Evolutionary conservation across 2,329 filamentous ascomycete genomes (phyloP).

Genomic region (Ascochyta fabae): DNA sequence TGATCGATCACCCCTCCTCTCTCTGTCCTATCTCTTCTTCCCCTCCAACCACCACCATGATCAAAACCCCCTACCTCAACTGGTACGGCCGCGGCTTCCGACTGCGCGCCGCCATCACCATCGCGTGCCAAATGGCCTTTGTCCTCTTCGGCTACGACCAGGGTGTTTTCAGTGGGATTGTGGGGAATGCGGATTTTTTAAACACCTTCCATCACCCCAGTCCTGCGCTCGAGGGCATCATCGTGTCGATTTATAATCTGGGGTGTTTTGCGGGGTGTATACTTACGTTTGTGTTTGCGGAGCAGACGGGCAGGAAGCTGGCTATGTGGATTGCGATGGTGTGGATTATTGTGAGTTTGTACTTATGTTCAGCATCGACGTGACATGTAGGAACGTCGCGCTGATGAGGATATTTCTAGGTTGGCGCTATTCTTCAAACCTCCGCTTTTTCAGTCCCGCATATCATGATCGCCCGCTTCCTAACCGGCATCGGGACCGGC

Average conservation of each 20-base stretch:
- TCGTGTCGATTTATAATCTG: constrained; percentile 52
- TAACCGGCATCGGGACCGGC: constrained; percentile 61
- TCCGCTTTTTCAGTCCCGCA: constrained; percentile 47
- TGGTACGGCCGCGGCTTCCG: constrained; percentile 38
- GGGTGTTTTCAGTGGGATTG: constrained; percentile 50
- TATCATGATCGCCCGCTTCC: constrained; percentile 59
- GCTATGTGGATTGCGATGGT: constrained; percentile 54
- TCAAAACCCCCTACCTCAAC: constrained; percentile 33
- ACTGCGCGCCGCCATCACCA: constrained; percentile 37
- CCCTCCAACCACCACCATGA: constrained; percentile 14
- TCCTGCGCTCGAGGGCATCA: constrained; percentile 51
- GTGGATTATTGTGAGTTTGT: constrained; percentile 44
- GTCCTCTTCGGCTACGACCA: constrained; percentile 48
- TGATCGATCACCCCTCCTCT: too few species aligned
- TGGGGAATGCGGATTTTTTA: constrained; percentile 50
- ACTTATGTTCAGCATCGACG: too few species aligned
- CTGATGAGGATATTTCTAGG: constrained; percentile 2
- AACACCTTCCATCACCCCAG: constrained; percentile 50
- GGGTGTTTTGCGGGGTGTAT: constrained; percentile 50
- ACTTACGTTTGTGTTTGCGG: constrained; percentile 47
- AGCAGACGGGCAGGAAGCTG: constrained; percentile 44
- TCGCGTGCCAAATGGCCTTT: constrained; percentile 41
- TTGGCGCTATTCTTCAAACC: constrained; percentile 49
- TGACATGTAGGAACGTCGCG: too few species aligned
- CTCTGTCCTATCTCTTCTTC: too few species aligned